A percentile compares a stretch with the other conserved stretches of the same genome.
phyloP scores from a whole-genome alignment of 805 yeast genomes.

The Alloascoidea africana region DNA sequence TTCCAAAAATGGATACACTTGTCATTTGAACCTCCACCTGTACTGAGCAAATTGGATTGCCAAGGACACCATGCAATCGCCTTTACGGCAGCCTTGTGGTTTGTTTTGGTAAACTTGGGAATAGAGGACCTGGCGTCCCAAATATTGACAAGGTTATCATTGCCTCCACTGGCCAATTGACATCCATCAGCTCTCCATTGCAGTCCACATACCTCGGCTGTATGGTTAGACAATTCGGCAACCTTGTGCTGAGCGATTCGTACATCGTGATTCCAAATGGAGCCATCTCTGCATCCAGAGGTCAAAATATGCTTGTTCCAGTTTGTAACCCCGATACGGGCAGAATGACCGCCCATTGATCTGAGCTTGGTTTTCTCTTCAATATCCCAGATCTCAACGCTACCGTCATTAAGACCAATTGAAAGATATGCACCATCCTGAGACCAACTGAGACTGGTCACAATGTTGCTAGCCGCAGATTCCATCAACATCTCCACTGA shows the following conservation, averaged over 20 bases:
- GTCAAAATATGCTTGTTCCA: conserved; percentile 78
- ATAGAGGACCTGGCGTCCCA: conserved; percentile 71
- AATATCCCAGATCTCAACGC: conserved; percentile 87
- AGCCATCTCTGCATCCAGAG: conserved; percentile 80
- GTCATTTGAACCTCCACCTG: conserved; percentile 94
- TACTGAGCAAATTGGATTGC: conserved; percentile 68
- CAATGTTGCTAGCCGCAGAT: conserved; percentile 21
- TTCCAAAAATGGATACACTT: conserved; percentile 91
- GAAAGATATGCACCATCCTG: conserved; percentile 79
- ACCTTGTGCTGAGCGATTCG: conserved; percentile 68
- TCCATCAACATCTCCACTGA: conserved; percentile 57
- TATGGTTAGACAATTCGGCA: conserved; percentile 43
- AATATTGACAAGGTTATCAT: conserved; percentile 81
- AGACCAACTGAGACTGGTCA: conserved; percentile 78
- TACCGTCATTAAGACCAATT: conserved; percentile 73
- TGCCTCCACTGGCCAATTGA: conserved; percentile 85
- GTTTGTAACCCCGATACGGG: conserved; percentile 68
- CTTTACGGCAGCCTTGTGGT: conserved; percentile 89
- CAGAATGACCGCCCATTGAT: conserved; percentile 58
- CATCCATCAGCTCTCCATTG: conserved; percentile 75
- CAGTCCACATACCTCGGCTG: conserved; percentile 87
- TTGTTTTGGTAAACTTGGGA: conserved; percentile 63
- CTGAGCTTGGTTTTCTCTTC: conserved; percentile 62
- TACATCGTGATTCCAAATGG: conserved; percentile 79
- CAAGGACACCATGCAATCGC: conserved; percentile 93